Percentiles rank a stretch among this genome's conserved stretches.
Evolutionary conservation across 208 protist genomes (phyloP).

Genomic region (Leishmania tropica): DNA sequence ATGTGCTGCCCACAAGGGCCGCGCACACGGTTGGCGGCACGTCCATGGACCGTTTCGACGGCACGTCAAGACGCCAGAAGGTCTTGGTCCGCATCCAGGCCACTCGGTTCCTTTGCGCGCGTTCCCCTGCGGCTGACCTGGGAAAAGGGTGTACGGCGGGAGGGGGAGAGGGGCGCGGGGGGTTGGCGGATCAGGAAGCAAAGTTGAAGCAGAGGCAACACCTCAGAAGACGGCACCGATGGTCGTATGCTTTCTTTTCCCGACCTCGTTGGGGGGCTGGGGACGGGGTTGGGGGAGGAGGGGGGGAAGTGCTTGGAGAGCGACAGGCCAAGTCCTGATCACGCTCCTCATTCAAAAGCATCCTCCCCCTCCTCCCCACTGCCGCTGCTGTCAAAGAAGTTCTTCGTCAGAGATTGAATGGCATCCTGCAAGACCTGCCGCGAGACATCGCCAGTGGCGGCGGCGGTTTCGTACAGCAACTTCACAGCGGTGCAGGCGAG

Average conservation of each 20-base stretch:
- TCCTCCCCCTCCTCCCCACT: not conserved
- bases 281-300: not conserved
- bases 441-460: slow-evolving; percentile 44
- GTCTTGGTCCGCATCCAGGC: not conserved
- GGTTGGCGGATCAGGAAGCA: not conserved
- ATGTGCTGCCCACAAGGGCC: not conserved
- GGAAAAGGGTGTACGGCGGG: not conserved
- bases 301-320: not conserved
- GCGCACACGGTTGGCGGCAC: not conserved
- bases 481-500: slow-evolving; percentile 36
- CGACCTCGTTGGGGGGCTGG: not conserved
- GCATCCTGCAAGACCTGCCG: slow-evolving; percentile 42
- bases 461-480: slow-evolving; percentile 52
- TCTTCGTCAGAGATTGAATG: slow-evolving; percentile 40
- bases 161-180: not conserved
- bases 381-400: slow-evolving; percentile 27
- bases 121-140: not conserved
- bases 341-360: slow-evolving; percentile 7
- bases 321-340: not conserved
- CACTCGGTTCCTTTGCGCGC: not conserved
- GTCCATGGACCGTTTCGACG: not conserved
- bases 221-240: not conserved
- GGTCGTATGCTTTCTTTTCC: not conserved
- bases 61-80: not conserved
- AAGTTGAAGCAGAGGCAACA: not conserved